These are phyloP conservation scores for Saururus chinensis DNA, from an alignment of 164 flowering plant genomes.

Conservation along the genomic window DNA sequence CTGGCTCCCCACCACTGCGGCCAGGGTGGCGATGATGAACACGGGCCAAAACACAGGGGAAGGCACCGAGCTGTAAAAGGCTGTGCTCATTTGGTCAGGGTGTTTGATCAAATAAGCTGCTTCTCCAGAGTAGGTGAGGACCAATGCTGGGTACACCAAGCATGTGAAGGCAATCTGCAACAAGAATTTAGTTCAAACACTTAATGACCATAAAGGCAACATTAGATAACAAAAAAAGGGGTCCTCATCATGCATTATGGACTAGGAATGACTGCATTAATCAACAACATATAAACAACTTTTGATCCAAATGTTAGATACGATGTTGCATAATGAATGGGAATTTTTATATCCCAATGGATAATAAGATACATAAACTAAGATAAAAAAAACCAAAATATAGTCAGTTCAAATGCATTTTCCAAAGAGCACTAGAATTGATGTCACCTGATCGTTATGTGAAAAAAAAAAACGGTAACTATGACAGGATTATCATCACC, in stretches of 20 bases:
- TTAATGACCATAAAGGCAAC: not conserved
- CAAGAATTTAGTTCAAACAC: not conserved
- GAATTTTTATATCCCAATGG: no score
- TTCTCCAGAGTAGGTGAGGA: constrained; percentile 31
- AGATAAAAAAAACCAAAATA: no score
- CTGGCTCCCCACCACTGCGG: constrained; percentile 81
- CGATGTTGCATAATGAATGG: no score
- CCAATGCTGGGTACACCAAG: constrained; percentile 70
- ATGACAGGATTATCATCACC: no score
- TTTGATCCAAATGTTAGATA: not conserved
- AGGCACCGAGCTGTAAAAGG: constrained; percentile 19
- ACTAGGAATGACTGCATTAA: no score
- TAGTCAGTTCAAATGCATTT: no score
- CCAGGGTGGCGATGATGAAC: constrained; percentile 59
- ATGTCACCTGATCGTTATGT: no score
- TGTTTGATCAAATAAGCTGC: constrained; percentile 21
- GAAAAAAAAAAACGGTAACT: no score
- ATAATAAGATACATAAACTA: no score
- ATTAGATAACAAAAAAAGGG: not conserved
- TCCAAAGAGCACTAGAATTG: no score
- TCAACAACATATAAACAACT: not conserved
- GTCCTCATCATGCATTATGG: no score
- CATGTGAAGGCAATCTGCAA: constrained; percentile 23
- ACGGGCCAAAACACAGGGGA: constrained; percentile 20
- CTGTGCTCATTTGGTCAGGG: constrained; percentile 19